Evolutionary conservation across 2,329 filamentous ascomycete species (phyloP), one percentile per base, ranked within the genome.

Genomic region (Epichloe coenophiala): DNA sequence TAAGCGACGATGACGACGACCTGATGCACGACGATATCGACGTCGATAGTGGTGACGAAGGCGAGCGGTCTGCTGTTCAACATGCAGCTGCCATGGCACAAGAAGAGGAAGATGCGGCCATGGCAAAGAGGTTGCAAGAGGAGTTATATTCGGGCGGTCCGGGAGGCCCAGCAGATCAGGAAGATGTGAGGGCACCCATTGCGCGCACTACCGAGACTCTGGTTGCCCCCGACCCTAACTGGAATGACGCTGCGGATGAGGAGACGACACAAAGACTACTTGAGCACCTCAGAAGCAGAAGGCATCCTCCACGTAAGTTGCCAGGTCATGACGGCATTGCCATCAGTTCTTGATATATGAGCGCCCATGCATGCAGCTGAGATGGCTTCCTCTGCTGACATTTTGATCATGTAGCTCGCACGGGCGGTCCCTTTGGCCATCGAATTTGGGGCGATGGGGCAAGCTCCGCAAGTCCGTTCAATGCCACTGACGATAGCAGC

Each of bases 191-290:
- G 61, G 93, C 93, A 45, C 93, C 93, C 8, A 94, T 98, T 67
- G 88, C 84, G 44, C 80, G 88, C 59, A 95, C 86, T 31, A 94
- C 88, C 12, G 93, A 98, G 69, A 95, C 89, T 0, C 76, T 98
- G 48, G 83, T 96, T 9, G 90, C 84, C 2, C 87, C 87, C 1
- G 69, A 67, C 55, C 59, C 57, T 43, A 62, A 60, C 21, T 79
- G 76, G 64, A 73, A 68, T 65, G 71, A 59, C n/a, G 33, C 15
- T 27, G 51, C 38, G 13, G 68, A 69, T 38, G 70, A 74, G 37
- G 75, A 73, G 45, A 73, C 81, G 63, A 73, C 81, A 53, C 74
- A 76, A 46, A 77, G 80, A 47, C 73, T 88, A 8, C 68, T 85
- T 48, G 76, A 85, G 56, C 81, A 88, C 61, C 66, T 90, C 57